These are phyloP conservation scores for Daldinia vernicosa DNA, from an alignment of 495 filamentous ascomycete genomes.

Conservation along the genomic window DNA sequence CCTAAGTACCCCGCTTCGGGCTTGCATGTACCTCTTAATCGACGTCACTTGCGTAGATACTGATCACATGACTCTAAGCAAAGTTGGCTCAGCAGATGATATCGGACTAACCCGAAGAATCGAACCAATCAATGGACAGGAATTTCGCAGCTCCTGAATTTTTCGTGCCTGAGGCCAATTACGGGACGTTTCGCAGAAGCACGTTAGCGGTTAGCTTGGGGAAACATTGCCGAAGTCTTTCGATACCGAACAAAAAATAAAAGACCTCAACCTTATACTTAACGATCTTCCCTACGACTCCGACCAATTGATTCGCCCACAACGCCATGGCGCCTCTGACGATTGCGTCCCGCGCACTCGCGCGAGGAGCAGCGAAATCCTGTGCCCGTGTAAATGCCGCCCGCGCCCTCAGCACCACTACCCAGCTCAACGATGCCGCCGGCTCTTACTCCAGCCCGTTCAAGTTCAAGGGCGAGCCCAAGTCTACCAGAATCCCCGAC, in stretches of 20 bases:
- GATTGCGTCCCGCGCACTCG: slow-evolving; percentile 56
- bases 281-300: slow-evolving; percentile 37
- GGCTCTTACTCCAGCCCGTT: slow-evolving; percentile 63
- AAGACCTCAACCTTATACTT: slow-evolving; percentile 56
- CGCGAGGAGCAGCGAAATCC: slow-evolving; percentile 51
- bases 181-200: slow-evolving; percentile 10
- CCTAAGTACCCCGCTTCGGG: too few relatives aligned
- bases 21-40: background rate
- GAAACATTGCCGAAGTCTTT: slow-evolving; percentile 43
- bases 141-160: slow-evolving; percentile 43
- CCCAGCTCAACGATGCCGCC: slow-evolving; percentile 49
- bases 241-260: slow-evolving; percentile 48
- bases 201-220: slow-evolving; percentile 26
- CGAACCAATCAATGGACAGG: slow-evolving; percentile 36
- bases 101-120: background rate
- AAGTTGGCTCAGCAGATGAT: slow-evolving; percentile 9
- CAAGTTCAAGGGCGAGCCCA: slow-evolving; percentile 71
- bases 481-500: slow-evolving; percentile 76
- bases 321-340: slow-evolving; percentile 58
- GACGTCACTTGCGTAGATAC: background rate
- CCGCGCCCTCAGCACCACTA: slow-evolving; percentile 59
- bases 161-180: slow-evolving; percentile 39
- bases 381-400: slow-evolving; percentile 46
- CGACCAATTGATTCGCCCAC: slow-evolving; percentile 49
- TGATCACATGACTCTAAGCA: slow-evolving; percentile 25